These are phyloP conservation scores for Lipomyces kockii DNA, from an alignment of 805 yeast species.

Conservation along the genomic window DNA sequence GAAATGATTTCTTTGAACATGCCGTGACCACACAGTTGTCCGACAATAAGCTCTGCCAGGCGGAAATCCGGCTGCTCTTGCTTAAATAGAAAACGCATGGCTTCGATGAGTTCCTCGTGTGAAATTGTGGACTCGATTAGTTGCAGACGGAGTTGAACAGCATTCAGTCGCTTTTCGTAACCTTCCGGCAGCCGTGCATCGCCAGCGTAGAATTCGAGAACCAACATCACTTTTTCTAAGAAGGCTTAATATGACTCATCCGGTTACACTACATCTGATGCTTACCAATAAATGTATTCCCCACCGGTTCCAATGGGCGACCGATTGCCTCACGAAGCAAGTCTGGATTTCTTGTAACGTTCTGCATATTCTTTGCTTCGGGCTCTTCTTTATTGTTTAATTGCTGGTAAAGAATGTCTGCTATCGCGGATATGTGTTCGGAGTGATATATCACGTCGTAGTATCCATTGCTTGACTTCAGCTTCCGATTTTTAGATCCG, in stretches of 20 bases:
- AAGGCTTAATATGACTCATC: background rate
- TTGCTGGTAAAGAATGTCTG: background rate
- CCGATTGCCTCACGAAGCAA: slow-evolving; percentile 6
- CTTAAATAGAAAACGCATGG: slow-evolving; percentile 11
- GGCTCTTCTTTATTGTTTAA: background rate
- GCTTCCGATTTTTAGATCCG: background rate
- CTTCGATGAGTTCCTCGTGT: slow-evolving; percentile 12
- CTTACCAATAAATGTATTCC: background rate
- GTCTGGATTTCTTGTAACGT: slow-evolving; percentile 2
- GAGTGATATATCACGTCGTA: slow-evolving; percentile 4
- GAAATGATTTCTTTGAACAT: slow-evolving; percentile 22
- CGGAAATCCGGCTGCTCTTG: background rate
- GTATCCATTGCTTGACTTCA: background rate
- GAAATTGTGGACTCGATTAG: slow-evolving; percentile 13
- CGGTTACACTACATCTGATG: background rate
- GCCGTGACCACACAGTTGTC: slow-evolving; percentile 23
- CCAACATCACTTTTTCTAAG: background rate
- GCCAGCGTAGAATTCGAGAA: slow-evolving; percentile 5
- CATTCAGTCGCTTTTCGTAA: background rate
- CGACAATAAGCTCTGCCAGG: slow-evolving; percentile 1
- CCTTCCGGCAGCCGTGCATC: slow-evolving; percentile 2
- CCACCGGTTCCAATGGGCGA: background rate
- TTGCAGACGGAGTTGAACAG: slow-evolving; percentile 12
- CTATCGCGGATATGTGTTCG: background rate
- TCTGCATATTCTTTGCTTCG: no score